Conservation (phyloP, 305 asterid species). For the Plantago coronopus region DNA sequence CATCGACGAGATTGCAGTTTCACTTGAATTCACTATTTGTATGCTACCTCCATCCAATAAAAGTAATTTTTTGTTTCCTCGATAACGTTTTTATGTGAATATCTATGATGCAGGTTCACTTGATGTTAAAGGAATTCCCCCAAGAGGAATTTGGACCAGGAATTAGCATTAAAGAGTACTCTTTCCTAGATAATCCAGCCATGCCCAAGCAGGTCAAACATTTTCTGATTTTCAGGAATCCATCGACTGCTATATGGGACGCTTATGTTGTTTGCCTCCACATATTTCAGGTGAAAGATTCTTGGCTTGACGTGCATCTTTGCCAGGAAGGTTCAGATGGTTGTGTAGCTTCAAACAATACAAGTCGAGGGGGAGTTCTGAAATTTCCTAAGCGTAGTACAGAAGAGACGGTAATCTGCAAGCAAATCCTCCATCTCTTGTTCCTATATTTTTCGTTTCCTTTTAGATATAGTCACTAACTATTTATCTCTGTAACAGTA, state of each 20-base stretch:
- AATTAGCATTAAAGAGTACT: conserved; percentile 74
- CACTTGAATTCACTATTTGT: too few species aligned
- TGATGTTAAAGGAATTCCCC: conserved; percentile 69
- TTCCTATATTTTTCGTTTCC: neutral
- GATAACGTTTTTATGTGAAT: conserved; percentile 22
- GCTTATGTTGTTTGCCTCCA: conserved; percentile 13
- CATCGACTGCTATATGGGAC: neutral
- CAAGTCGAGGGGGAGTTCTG: conserved; percentile 48
- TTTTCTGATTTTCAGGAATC: neutral
- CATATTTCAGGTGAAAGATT: conserved; percentile 72
- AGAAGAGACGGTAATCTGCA: conserved; percentile 65
- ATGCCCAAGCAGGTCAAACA: conserved; percentile 67
- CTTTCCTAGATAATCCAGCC: conserved; percentile 69
- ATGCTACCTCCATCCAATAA: too few species aligned
- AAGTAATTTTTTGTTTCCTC: conserved; percentile 21
- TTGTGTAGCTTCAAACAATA: conserved; percentile 68
- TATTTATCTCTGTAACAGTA: conserved; percentile 44
- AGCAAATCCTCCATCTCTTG: conserved; percentile 2
- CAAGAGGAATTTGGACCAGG: conserved; percentile 77
- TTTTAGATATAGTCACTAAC: neutral
- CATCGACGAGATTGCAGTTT: too few species aligned
- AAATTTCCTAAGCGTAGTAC: conserved; percentile 74
- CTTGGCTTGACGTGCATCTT: conserved; percentile 89
- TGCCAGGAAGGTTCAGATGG: conserved; percentile 79
- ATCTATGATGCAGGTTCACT: conserved; percentile 57